These are phyloP conservation scores for Dioscorea alata DNA, from an alignment of 106 monocot species.

Conservation along the genomic window DNA sequence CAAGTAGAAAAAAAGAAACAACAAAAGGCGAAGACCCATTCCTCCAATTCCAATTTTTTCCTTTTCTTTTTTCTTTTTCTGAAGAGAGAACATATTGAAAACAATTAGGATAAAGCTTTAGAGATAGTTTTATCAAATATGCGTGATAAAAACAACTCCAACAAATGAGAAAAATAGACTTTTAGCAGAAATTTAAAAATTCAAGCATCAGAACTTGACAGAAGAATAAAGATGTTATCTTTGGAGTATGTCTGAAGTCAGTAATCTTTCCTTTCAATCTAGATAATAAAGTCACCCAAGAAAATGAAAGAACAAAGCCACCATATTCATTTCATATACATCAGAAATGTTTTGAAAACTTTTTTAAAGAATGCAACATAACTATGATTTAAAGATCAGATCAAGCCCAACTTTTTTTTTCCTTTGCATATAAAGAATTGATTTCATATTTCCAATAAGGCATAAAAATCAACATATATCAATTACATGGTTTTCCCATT, in stretches of 20 bases:
- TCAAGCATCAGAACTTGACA: too few relatives aligned
- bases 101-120: not conserved
- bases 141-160: not conserved
- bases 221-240: not conserved
- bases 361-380: too few relatives aligned
- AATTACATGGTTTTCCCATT: too few relatives aligned
- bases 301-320: not conserved
- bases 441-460: too few relatives aligned
- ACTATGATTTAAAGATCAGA: too few relatives aligned
- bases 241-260: not conserved
- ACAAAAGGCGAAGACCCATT: conserved; percentile 32
- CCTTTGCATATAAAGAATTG: not conserved
- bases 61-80: too few relatives aligned
- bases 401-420: not conserved
- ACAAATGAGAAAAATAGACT: too few relatives aligned
- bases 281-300: not conserved
- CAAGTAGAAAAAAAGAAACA: conserved; percentile 37
- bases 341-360: too few relatives aligned
- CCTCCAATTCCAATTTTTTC: not conserved
- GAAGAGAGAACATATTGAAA: not conserved
- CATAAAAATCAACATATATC: too few relatives aligned
- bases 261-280: not conserved
- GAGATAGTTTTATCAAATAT: not conserved
- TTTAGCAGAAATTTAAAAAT: too few relatives aligned
- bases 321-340: not conserved